Evolutionary conservation across 116 monocot species (phyloP).

Genomic region (Iris pallida): DNA sequence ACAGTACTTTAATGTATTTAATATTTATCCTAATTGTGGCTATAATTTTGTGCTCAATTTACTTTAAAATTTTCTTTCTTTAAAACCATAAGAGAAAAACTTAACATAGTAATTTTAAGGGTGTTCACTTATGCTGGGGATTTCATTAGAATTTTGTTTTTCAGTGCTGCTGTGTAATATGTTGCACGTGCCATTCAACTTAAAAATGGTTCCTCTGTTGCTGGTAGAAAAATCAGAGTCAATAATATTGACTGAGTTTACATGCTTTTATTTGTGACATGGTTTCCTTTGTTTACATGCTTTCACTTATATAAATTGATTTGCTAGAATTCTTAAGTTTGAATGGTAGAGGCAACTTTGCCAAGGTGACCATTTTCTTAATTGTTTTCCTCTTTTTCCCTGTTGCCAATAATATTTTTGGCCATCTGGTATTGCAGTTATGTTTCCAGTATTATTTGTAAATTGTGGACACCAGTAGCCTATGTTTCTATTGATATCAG

Average conservation of each 20-base stretch:
- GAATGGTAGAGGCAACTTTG: neutral
- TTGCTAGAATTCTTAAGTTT: too few relatives aligned
- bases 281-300: too few relatives aligned
- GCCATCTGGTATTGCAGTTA: neutral
- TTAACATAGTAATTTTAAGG: neutral
- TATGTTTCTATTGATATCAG: neutral
- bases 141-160: slow-evolving; percentile 3
- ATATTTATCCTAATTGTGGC: too few relatives aligned
- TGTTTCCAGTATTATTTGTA: neutral
- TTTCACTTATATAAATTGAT: too few relatives aligned
- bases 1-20: too few relatives aligned
- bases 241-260: too few relatives aligned
- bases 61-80: too few relatives aligned
- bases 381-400: slow-evolving; percentile 5
- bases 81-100: neutral
- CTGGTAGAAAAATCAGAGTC: slow-evolving; percentile 80
- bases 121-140: neutral
- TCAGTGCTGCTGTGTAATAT: slow-evolving; percentile 72
- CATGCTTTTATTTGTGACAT: too few relatives aligned
- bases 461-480: neutral
- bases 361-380: neutral
- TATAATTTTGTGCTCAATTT: too few relatives aligned
- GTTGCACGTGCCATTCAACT: slow-evolving; percentile 73
- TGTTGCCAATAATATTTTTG: slow-evolving; percentile 2
- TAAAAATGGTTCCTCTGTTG: slow-evolving; percentile 64